Percentiles rank a stretch among this genome's conserved stretches.
Evolutionary conservation across 2,329 filamentous ascomycete genomes (phyloP).

Genomic region (Aspergillus sp.): DNA sequence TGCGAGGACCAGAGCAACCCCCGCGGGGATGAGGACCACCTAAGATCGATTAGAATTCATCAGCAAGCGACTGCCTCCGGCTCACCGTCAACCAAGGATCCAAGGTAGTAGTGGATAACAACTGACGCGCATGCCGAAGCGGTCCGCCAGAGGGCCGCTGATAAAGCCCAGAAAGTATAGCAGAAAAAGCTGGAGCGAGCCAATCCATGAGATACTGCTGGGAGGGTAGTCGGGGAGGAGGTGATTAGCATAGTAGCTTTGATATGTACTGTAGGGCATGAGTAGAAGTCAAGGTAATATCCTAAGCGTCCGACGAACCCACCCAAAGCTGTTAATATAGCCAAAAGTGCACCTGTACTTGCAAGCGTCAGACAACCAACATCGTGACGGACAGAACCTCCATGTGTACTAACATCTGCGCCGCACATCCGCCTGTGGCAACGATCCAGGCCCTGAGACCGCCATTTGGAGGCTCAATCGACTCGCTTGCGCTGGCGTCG

Average conservation of each 20-base stretch:
- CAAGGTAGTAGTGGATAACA: constrained; percentile 2
- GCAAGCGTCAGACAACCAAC: not conserved
- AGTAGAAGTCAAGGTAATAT: not conserved
- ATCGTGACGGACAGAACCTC: not conserved
- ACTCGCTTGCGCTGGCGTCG: too few relatives aligned
- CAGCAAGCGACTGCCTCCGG: not conserved
- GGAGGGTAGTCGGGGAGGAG: not conserved
- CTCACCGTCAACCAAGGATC: constrained; percentile 3
- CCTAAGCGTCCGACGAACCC: not conserved
- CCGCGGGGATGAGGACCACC: not conserved
- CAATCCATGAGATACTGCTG: constrained; percentile 43
- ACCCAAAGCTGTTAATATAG: not conserved
- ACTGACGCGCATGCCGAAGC: constrained; percentile 31
- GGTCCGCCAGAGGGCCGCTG: constrained; percentile 48
- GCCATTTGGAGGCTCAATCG: not conserved
- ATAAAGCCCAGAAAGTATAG: constrained; percentile 42
- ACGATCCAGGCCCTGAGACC: not conserved
- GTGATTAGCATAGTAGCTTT: not conserved
- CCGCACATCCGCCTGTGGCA: not conserved
- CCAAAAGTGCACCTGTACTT: not conserved
- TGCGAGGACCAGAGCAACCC: constrained; percentile 8
- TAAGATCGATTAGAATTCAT: not conserved
- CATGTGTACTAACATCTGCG: not conserved
- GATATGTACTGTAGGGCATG: not conserved
- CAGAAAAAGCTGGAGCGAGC: constrained; percentile 44